These are phyloP conservation scores for Collybiopsis luxurians DNA, from an alignment of 768 basidiomycete genomes.

Conservation along the genomic window DNA sequence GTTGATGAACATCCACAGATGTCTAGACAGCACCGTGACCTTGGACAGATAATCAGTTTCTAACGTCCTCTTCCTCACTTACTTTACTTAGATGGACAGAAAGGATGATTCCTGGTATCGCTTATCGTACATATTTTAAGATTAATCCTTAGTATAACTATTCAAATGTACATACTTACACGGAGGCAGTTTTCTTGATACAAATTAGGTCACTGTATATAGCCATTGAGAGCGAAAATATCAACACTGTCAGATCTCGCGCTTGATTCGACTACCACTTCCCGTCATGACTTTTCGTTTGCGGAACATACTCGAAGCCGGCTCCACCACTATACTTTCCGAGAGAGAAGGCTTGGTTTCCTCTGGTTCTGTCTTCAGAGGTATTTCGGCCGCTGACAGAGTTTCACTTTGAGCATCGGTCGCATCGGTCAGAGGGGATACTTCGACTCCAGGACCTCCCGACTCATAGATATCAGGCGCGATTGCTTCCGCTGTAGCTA, in stretches of 20 bases:
- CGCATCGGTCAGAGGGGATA: not conserved
- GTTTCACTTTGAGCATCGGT: not conserved
- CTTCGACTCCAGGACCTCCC: not conserved
- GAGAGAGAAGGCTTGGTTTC: not conserved
- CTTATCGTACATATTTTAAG: no score
- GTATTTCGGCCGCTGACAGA: not conserved
- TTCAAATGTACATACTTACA: no score
- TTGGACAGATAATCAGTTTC: no score
- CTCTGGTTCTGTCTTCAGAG: not conserved
- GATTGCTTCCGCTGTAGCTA: not conserved
- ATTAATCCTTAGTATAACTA: no score
- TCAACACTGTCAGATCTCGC: not conserved
- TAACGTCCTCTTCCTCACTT: no score
- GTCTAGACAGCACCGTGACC: no score
- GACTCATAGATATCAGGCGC: not conserved
- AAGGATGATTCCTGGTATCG: no score
- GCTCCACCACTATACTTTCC: not conserved
- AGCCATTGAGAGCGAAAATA: no score
- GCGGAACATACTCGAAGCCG: not conserved
- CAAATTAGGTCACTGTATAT: no score
- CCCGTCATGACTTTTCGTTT: slow-evolving; percentile 1
- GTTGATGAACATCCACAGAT: not conserved
- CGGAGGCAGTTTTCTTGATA: no score
- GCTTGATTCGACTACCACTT: slow-evolving; percentile 1
- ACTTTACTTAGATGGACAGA: no score